Percentiles rank a stretch among this genome's conserved stretches.
These are phyloP conservation scores for Datisca glomerata DNA, from an alignment of 306 rosid species.

Conservation along the genomic window DNA sequence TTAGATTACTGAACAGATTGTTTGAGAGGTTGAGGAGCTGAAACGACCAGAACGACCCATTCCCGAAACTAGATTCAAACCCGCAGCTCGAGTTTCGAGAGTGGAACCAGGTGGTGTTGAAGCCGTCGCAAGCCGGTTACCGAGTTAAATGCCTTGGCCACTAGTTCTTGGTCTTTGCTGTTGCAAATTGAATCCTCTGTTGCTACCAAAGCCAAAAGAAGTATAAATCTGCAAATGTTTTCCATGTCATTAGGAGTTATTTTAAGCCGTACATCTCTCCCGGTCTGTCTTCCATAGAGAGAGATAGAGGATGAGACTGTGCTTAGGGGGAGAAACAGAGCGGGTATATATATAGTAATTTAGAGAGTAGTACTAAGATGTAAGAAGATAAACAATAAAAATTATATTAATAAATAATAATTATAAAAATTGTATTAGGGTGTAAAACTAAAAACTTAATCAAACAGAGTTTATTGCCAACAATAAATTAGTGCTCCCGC, in stretches of 20 bases:
- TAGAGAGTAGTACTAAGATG: no score
- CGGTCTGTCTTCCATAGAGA: neutral
- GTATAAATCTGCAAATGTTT: conserved; percentile 13
- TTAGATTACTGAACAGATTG: conserved; percentile 62
- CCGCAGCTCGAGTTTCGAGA: conserved; percentile 29
- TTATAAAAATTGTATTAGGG: no score
- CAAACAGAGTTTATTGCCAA: no score
- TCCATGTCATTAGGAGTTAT: conserved; percentile 18
- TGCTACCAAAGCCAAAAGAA: conserved; percentile 27
- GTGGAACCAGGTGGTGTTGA: conserved; percentile 38
- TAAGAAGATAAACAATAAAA: no score
- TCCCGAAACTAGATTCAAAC: conserved; percentile 15
- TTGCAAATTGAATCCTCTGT: conserved; percentile 43
- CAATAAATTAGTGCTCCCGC: no score
- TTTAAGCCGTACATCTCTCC: neutral
- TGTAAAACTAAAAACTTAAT: no score
- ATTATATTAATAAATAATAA: no score
- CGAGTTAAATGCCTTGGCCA: conserved; percentile 47
- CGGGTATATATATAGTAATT: neutral
- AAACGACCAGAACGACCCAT: conserved; percentile 26
- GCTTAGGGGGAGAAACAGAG: neutral
- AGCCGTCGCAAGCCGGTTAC: conserved; percentile 58
- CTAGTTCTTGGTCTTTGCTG: conserved; percentile 26
- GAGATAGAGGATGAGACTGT: no score
- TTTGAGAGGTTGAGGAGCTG: conserved; percentile 56